Evolutionary conservation across 2,329 filamentous ascomycete genomes (phyloP), one percentile per base, ranked within the genome.

Genomic region (Colletotrichum camelliae): DNA sequence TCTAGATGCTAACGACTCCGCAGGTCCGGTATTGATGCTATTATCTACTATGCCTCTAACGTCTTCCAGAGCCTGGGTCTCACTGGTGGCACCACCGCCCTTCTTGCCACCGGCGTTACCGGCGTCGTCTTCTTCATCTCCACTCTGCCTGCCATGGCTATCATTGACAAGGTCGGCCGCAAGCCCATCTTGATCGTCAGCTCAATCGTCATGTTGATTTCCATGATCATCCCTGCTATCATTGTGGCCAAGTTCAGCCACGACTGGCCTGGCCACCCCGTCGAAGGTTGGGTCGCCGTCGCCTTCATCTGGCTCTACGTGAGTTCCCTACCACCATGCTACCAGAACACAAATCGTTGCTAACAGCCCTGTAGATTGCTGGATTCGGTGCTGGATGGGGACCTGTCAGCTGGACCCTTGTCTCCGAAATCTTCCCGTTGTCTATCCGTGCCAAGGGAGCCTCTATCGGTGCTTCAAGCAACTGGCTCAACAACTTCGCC

Each of bases 11-110:
- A 8, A 81, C 80, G 79, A 72, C 12, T 15, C 2, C 27, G 1
- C 5, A 70, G 67, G 67, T 70, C 67, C 15, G 79, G 80, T n/a
- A 80, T 82, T 61, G 80, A 83, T 27, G 79, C 87, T 9, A 87
- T 89, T 15, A 88, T 89, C 4, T 92, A 85, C 77, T 85, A 85
- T 12, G 81, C 82, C 6, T 78, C 92, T 0, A 92, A 90, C 2
- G 89, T 94, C 4, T 94, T 94, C 83, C 87, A 89, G 76, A 90
- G 88, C 15, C 90, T 94, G 55, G 93, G 93, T 16, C 86, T 94
- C 16, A 88, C 84, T 1, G 90, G 91, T 7, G 91, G 89, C 29
- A 93, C 89, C 70, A 89, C 88, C 6, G 87, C 88, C 15, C 87
- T 93, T 75, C 85, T 93, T 15, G 91, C 91, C 1, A 93, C 91